Base-by-base conservation (phyloP, 768 basidiomycete genomes). In the Hygrophoropsis aurantiaca region DNA sequence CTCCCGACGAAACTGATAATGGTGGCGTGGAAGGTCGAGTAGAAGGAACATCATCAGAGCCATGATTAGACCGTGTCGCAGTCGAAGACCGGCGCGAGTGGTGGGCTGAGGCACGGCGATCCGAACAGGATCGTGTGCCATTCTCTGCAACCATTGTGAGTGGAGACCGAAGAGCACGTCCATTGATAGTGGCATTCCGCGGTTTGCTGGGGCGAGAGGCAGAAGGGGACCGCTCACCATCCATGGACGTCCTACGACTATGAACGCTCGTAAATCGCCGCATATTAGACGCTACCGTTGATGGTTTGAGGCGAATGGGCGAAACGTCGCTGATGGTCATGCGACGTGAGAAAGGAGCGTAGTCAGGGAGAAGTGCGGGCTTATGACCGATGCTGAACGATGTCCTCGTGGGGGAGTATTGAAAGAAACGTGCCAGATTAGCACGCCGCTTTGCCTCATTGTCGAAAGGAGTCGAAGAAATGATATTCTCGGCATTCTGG, bases 401-500 rank as follows among this genome's bases (percentile, higher is more conserved):
- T 44, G 62, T 59, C 50, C 51, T 60, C 50, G 66, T 62, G 49
- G 62, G 61, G 44, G 74, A 68, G 13, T 52, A 44, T 20, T 66
- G 59, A 38, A 75, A 61, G 56, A 77, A 77, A 39, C 42, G 62
- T 21, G 58, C 54, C 13, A 77, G 66, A 55, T 76, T 77, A 51
- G 57, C 64, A 56, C 56, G 50, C 54, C 56, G 57, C 56, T 56
- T 62, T 24, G 50, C 61, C 58, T 60, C 56, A 49, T 52, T 53
- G 59, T 46, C 49, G 48, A 47, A 45, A 13, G 26, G 15, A 16
- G 24, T 11, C 54, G 51, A 49, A 50, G 52, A 47, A 41, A 2
- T 36, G 40, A 40, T 36, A 59, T 54, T 46, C 57, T 51, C 58
- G 26, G 50, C 37, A 27, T 46, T 20, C 38, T 42, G 42, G 48